Conservation (phyloP, 768 basidiomycete species). For the Postia placenta region DNA sequence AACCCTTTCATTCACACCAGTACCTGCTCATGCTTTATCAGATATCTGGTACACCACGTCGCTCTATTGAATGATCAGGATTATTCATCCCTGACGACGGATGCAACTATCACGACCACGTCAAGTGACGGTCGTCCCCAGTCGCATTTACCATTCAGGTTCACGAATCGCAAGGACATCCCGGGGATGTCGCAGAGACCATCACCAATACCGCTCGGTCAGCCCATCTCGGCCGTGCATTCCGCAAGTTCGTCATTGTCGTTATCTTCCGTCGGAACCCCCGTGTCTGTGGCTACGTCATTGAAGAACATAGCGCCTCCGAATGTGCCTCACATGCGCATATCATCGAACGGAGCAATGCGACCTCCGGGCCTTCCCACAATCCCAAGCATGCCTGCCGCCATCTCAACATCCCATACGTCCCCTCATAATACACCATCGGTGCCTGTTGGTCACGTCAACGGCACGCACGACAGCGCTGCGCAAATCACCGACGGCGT, state of each 20-base stretch:
- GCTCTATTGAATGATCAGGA: conserved; percentile 53
- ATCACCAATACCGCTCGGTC: conserved; percentile 5
- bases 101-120: conserved; percentile 40
- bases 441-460: conserved; percentile 7
- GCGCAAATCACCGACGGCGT: conserved; percentile 4
- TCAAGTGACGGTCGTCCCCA: conserved; percentile 45
- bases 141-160: conserved; percentile 42
- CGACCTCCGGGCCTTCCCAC: conserved; percentile 39
- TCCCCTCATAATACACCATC: conserved; percentile 11
- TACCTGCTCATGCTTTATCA: conserved; percentile 24
- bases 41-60: conserved; percentile 51
- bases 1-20: background rate
- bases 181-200: conserved; percentile 5
- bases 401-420: conserved; percentile 13
- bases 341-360: conserved; percentile 53
- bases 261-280: conserved; percentile 29
- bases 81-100: conserved; percentile 27
- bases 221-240: conserved; percentile 10
- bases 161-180: conserved; percentile 22
- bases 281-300: conserved; percentile 55
- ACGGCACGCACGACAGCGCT: conserved; percentile 10
- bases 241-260: conserved; percentile 8
- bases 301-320: conserved; percentile 55
- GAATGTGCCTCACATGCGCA: conserved; percentile 51
- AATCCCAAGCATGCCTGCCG: conserved; percentile 21